phyloP scores from a whole-genome alignment of 352 stramenopile species.

The Globisporangium radiosum region DNA sequence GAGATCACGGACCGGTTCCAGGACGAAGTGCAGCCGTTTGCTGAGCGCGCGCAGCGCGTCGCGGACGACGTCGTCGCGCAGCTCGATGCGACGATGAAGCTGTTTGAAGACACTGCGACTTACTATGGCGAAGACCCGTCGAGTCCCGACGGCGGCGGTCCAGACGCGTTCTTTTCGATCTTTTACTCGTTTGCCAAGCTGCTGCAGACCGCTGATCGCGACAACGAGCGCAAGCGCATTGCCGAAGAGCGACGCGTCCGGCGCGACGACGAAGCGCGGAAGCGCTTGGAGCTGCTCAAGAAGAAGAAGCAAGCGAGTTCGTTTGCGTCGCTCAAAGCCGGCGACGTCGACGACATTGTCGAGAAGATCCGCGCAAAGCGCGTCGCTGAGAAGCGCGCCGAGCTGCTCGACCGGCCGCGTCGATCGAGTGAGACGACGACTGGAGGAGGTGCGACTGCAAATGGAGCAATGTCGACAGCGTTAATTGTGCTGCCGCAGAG shows the following conservation, averaged over 20 bases:
- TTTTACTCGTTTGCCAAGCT: constrained; percentile 84
- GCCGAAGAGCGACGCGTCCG: constrained; percentile 69
- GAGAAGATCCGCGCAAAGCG: constrained; percentile 79
- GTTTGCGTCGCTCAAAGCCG: constrained; percentile 67
- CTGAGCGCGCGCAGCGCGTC: constrained; percentile 50
- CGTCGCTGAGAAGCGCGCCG: constrained; percentile 63
- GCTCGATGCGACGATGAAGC: constrained; percentile 54
- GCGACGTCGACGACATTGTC: constrained; percentile 79
- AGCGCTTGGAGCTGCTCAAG: constrained; percentile 73
- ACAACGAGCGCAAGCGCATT: constrained; percentile 83
- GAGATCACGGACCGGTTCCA: constrained; percentile 64
- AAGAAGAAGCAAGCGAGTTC: constrained; percentile 69
- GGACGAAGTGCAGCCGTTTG: constrained; percentile 67
- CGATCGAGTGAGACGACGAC: constrained; percentile 1
- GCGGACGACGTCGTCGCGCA: constrained; percentile 50
- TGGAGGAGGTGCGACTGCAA: neutral
- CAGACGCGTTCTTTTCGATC: constrained; percentile 80
- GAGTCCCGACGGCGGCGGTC: constrained; percentile 59
- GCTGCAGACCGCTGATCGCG: constrained; percentile 67
- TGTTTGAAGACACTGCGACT: constrained; percentile 56
- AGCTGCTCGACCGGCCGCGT: constrained; percentile 36
- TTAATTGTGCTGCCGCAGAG: no score
- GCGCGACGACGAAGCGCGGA: constrained; percentile 73
- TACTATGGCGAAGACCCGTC: constrained; percentile 75
- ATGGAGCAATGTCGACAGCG: no score